These are phyloP conservation scores for Fraxinus angustifolia DNA, from an alignment of 305 asterid genomes.

Conservation along the genomic window DNA sequence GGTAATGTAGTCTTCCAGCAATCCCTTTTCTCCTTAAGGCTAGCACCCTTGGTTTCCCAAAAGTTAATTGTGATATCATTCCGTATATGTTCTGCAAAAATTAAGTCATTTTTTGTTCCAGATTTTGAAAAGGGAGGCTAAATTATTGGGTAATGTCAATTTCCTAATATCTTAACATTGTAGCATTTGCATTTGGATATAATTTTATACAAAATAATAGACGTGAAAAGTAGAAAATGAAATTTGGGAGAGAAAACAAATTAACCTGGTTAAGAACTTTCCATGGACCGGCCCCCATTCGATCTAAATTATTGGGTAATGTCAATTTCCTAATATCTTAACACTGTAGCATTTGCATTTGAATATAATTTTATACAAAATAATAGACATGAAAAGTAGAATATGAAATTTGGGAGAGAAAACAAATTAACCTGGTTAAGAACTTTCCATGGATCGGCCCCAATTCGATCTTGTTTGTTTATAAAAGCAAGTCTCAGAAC, in stretches of 20 bases:
- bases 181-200: not conserved
- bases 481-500: constrained; percentile 94
- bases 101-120: not conserved
- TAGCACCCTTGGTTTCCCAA: not conserved
- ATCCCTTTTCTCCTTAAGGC: not conserved
- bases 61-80: not conserved
- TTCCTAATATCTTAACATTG: not conserved
- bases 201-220: not conserved
- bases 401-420: not conserved
- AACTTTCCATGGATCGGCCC: constrained; percentile 98
- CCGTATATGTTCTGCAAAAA: not conserved
- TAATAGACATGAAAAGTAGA: constrained; percentile 7
- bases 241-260: constrained; percentile 10
- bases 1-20: not conserved
- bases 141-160: not conserved
- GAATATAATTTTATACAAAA: not conserved
- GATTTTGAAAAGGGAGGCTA: not conserved
- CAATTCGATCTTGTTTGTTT: constrained; percentile 96
- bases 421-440: constrained; percentile 71
- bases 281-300: constrained; percentile 99
- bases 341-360: not conserved
- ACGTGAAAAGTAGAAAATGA: not conserved
- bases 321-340: not conserved
- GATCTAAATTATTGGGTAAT: constrained; percentile 35
- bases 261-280: constrained; percentile 89